Conservation (phyloP, 2,329 filamentous ascomycete genomes). For the Orbilia blumenaviensis region DNA sequence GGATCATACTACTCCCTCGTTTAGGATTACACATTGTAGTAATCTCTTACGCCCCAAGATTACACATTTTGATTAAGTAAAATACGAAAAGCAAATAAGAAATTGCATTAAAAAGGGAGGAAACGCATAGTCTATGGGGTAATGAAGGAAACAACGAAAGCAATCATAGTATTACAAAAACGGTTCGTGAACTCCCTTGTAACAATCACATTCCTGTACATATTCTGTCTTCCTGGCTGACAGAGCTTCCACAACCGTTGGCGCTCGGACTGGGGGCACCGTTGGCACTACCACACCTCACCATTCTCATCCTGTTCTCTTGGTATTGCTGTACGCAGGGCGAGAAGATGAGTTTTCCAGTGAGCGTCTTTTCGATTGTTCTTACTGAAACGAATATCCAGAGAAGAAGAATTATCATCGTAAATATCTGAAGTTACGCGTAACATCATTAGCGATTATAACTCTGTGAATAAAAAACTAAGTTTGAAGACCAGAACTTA, state of each 20-base stretch:
- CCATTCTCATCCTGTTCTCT: conserved; percentile 30
- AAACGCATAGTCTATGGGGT: background rate
- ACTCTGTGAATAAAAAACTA: background rate
- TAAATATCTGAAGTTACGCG: conserved; percentile 62
- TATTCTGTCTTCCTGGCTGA: conserved; percentile 24
- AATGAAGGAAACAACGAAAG: background rate
- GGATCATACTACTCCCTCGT: background rate
- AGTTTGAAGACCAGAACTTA: too few species aligned
- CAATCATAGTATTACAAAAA: background rate
- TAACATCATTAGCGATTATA: background rate
- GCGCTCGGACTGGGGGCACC: conserved; percentile 2
- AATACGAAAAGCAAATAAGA: background rate
- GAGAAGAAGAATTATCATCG: conserved; percentile 65
- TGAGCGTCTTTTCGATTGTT: conserved; percentile 65
- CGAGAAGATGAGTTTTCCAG: conserved; percentile 67
- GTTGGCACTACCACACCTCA: background rate
- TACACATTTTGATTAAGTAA: background rate
- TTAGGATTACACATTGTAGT: background rate
- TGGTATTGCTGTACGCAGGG: conserved; percentile 65
- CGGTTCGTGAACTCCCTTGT: background rate
- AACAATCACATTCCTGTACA: conserved; percentile 14
- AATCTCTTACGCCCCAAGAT: background rate
- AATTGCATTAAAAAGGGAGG: background rate
- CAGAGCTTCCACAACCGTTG: conserved; percentile 24
- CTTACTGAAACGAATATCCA: conserved; percentile 68